Percentiles rank a stretch among this genome's conserved stretches.
phyloP scores from a whole-genome alignment of 192 early-diverging fungal species.

The Backusella westeae region DNA sequence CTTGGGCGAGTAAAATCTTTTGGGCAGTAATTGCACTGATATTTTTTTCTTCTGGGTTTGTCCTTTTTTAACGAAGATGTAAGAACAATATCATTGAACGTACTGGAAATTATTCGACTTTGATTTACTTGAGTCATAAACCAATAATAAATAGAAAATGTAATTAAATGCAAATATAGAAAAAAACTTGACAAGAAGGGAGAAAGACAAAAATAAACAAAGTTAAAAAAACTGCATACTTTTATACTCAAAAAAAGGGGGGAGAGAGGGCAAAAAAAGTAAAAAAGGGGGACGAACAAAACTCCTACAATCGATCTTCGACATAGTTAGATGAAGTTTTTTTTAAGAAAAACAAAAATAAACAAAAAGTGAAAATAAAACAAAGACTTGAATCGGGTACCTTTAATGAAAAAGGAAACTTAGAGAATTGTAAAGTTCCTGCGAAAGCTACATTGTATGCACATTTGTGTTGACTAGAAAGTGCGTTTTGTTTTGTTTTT shows the following conservation, averaged over 20 bases:
- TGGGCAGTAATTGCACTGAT: slow-evolving; percentile 13
- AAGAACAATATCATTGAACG: background rate
- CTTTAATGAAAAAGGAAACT: background rate
- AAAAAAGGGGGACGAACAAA: background rate
- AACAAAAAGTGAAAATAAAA: background rate
- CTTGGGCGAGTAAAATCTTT: slow-evolving; percentile 24
- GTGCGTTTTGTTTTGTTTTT: slow-evolving; percentile 6
- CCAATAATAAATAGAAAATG: background rate
- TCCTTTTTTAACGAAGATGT: background rate
- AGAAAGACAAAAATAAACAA: slow-evolving; percentile 13
- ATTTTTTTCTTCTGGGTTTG: slow-evolving; percentile 3
- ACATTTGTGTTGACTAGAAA: slow-evolving; percentile 4
- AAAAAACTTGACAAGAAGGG: background rate
- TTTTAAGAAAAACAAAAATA: background rate
- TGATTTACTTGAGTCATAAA: slow-evolving; percentile 1
- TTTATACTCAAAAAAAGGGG: background rate
- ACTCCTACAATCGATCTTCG: slow-evolving; percentile 1
- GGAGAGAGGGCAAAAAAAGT: background rate
- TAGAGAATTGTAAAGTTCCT: background rate
- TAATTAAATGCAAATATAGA: slow-evolving; percentile 5
- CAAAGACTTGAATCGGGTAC: background rate
- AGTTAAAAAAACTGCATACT: background rate
- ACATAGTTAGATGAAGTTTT: background rate
- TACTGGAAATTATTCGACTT: background rate
- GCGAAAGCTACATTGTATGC: background rate